phyloP scores from a whole-genome alignment of 2,329 filamentous ascomycete genomes.

The Pleoardoris graminearum region DNA sequence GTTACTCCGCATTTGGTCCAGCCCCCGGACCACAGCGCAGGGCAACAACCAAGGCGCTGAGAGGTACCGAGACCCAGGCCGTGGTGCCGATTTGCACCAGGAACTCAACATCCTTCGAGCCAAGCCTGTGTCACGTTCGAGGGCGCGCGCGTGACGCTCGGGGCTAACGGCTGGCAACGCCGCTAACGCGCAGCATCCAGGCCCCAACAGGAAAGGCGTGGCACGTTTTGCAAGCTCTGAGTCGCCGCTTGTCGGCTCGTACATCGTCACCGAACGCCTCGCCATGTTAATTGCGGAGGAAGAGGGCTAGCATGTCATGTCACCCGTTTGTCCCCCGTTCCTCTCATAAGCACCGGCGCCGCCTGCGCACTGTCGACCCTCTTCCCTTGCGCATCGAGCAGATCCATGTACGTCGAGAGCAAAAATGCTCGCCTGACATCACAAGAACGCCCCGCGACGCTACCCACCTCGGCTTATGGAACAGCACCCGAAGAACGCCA shows the following conservation, averaged over 20 bases:
- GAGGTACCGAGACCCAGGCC: background rate
- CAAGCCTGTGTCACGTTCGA: background rate
- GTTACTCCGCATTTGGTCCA: background rate
- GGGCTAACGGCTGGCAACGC: conserved; percentile 11
- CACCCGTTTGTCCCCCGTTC: conserved; percentile 3
- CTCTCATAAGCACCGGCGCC: background rate
- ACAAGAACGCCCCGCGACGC: conserved; percentile 1
- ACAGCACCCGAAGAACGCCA: background rate
- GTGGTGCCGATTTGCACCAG: no score
- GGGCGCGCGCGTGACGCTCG: no score
- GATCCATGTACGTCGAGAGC: background rate
- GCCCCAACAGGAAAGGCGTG: conserved; percentile 5
- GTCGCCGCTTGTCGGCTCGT: conserved; percentile 5
- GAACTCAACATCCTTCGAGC: no score
- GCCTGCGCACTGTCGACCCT: background rate
- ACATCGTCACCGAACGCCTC: conserved; percentile 11
- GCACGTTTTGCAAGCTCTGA: conserved; percentile 2
- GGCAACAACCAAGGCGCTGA: background rate
- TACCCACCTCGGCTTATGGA: conserved; percentile 1
- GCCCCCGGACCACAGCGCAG: background rate
- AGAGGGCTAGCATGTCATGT: conserved; percentile 8
- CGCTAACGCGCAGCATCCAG: background rate
- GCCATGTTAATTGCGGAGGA: conserved; percentile 8
- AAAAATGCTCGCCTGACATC: conserved; percentile 2
- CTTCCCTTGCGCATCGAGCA: background rate